Evolutionary conservation across 306 rosid species (phyloP), one percentile per base, ranked within the genome.

Genomic region (Arachis hypogaea): DNA sequence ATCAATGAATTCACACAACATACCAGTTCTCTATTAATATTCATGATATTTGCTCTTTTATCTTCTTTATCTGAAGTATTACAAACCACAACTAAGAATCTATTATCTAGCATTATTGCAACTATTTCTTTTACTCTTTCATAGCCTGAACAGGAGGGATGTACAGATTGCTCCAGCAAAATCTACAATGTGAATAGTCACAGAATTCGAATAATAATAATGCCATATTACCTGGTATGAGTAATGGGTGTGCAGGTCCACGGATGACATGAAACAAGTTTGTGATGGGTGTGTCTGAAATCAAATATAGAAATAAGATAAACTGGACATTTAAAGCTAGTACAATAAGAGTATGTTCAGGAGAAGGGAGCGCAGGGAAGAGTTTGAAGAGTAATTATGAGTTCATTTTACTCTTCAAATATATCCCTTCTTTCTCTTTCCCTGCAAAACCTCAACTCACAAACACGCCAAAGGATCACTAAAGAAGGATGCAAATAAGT

Each of bases 181-280:
- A 14, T 38, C 42, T 56, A 56, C 46, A 5, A 63, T 33, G 61
- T 30, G 67, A 54, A 72, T 70, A 50, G 49, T 28, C 56, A 55
- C 56, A 51, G 58, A 11, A 66, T 59, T 67, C 44, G 72, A 52
- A 57, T 44, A 67, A 77, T 60, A 59, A 77, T 60, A 56, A 40
- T 52, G 59, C 49, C 16, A 78, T 72, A 41, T 73, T 87, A 95
- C 99, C 99, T 95, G 99, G 85, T 95, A 95, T 36, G 99, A 87
- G 87, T 95, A 95, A 87, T 95, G 99, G 3, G 99, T 95, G 78
- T 95, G 99, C 60, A 95, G 85, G 87, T 95, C 99, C 76, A 95
- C 99, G 0, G 99, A 92, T 67, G 99, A 95, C 99, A 95, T 92
- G 83, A 95, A 95, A 88, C 99, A 95, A 63, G 99, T 92, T 85